These are phyloP conservation scores for Ceratocystis albifundus DNA, from an alignment of 2,329 filamentous ascomycete genomes.

Conservation along the genomic window DNA sequence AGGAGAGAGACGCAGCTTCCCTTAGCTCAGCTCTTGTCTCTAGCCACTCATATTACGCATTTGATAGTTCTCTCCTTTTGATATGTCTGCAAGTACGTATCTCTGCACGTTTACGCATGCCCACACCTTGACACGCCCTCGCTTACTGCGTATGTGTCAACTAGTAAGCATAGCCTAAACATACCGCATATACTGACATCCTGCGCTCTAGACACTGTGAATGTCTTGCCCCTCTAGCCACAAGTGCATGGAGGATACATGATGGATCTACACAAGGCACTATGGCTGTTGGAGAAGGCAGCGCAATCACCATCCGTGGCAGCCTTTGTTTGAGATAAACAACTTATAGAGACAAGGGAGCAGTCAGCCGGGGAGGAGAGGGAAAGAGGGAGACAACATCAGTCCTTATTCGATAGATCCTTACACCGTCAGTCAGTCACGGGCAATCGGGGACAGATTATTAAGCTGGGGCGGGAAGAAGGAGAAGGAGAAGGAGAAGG, in stretches of 20 bases:
- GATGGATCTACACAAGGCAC: background rate
- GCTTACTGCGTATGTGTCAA: conserved; percentile 1
- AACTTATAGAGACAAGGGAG: conserved; percentile 1
- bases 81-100: background rate
- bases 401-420: background rate
- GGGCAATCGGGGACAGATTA: background rate
- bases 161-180: conserved; percentile 4
- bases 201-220: background rate
- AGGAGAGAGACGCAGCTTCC: background rate
- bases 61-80: background rate
- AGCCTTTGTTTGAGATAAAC: conserved; percentile 8
- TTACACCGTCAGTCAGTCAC: background rate
- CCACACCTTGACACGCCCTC: background rate
- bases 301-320: background rate
- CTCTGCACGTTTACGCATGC: too few relatives aligned
- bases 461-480: background rate
- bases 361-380: background rate
- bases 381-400: background rate
- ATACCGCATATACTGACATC: background rate
- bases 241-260: background rate
- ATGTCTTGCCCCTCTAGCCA: background rate
- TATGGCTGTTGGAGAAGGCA: background rate
- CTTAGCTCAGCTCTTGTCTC: background rate
- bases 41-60: too few relatives aligned
- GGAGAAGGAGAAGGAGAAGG: background rate